Base-by-base conservation (phyloP, 805 yeast genomes). In the Starmerella cellae region DNA sequence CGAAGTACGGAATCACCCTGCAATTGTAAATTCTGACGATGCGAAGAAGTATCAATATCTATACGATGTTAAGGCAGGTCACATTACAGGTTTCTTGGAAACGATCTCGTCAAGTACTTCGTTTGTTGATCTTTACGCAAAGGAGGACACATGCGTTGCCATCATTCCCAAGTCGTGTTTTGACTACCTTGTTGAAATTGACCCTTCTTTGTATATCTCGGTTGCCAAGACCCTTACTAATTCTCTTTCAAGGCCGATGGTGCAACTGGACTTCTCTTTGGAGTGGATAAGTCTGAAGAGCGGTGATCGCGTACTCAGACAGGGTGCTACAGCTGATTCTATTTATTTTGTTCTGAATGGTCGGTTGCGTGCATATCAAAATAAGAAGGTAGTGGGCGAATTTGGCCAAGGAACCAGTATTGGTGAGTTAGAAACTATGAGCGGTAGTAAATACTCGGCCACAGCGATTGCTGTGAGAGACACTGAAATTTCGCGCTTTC, bases 201-300 rank as follows among this genome's bases (percentile, higher is more conserved):
- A 74, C 55, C 87, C 88, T 45, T 69, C 75, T 60, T 67, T 88
- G 9, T 80, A 82, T 50, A 64, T 88, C 30, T 75, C 84, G 2
- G 71, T 85, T 36, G 95, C 97, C 0, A 75, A 76, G 46, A 70
- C 76, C 8, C 63, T 88, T 48, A 75, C 80, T 35, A 67, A 67
- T n/a, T 67, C 81, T 2, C 60, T 91, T 31, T 78, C 87, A 23
- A 65, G 71, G 23, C 73, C 80, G 42, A 66, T 88, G 30, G 60
- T 81, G 30, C 74, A 79, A 43, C 73, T 91, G 33, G 97, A 88
- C 56, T 83, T 82, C 60, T 95, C 96, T 0, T 64, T 91, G 39
- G 98, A 91, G 59, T 88, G 97, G 97, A 75, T 87, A 32, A 95
- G 84, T 45, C 67, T 82, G 11, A 76, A 76, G n/a, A 88, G 96